Conservation (phyloP, 257 asterid species). For the Leptodermis oblonga region DNA sequence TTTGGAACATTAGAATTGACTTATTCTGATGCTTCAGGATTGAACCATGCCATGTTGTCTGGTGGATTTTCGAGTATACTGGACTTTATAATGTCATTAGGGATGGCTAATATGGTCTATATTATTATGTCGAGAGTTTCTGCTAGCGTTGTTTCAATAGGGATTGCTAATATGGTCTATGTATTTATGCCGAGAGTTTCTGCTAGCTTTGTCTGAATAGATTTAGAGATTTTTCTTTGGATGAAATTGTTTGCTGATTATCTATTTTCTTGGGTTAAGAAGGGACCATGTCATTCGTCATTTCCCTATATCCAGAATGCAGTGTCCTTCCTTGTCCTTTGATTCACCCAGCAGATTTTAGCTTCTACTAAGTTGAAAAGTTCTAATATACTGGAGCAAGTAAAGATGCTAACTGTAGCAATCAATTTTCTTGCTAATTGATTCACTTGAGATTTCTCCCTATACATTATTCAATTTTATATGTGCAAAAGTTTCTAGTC, state of each 20-base stretch:
- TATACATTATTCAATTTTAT: not conserved
- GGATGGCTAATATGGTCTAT: too few species aligned
- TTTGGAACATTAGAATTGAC: not conserved
- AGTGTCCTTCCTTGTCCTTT: not conserved
- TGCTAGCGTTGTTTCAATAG: too few species aligned
- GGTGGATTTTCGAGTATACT: not conserved
- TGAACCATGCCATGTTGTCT: not conserved
- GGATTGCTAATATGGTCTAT: too few species aligned
- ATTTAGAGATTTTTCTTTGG: not conserved
- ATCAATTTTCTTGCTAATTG: not conserved
- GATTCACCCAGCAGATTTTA: not conserved
- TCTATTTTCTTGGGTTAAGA: not conserved
- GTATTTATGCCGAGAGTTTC: not conserved
- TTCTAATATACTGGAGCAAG: not conserved
- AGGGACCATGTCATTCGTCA: not conserved
- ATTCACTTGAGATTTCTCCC: conserved; percentile 2
- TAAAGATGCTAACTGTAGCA: too few species aligned
- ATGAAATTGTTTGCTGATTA: not conserved
- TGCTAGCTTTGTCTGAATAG: not conserved
- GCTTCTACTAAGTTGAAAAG: not conserved
- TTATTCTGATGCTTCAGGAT: not conserved
- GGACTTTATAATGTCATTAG: not conserved
- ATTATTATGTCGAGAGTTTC: too few species aligned
- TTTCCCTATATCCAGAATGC: not conserved
- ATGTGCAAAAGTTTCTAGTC: not conserved